Percentiles rank a stretch among this genome's conserved stretches.
Conservation (phyloP, 2,329 filamentous ascomycete species). For the Stagonosporopsis tanaceti region DNA sequence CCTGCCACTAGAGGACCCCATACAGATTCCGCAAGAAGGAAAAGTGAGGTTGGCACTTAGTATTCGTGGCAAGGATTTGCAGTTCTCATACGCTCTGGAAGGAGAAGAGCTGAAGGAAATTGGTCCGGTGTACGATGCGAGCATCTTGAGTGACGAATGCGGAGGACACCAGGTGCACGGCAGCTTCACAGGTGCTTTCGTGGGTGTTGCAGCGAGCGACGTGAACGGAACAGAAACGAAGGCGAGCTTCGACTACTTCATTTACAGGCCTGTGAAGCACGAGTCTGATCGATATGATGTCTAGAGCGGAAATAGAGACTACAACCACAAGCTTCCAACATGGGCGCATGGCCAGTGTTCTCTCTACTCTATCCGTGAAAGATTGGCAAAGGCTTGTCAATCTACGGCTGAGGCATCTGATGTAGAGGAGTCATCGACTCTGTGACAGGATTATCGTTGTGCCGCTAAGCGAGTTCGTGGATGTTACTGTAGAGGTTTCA, state of each 20-base stretch:
- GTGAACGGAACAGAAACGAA: constrained; percentile 38
- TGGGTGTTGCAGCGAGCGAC: constrained; percentile 46
- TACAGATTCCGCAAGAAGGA: constrained; percentile 62
- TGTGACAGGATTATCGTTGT: constrained; percentile 23
- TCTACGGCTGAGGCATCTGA: constrained; percentile 27
- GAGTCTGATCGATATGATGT: constrained; percentile 45
- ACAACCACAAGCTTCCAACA: background rate
- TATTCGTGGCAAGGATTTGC: constrained; percentile 61
- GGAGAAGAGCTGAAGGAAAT: constrained; percentile 56
- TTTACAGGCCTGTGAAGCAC: constrained; percentile 41
- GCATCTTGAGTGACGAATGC: constrained; percentile 69
- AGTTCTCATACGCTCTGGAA: constrained; percentile 65
- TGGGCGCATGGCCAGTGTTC: background rate
- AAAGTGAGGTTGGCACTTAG: constrained; percentile 62
- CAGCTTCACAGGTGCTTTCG: constrained; percentile 67
- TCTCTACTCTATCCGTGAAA: background rate
- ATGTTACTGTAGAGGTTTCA: constrained; percentile 18
- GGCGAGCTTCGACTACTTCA: constrained; percentile 45
- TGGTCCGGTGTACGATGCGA: constrained; percentile 66
- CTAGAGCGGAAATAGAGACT: background rate
- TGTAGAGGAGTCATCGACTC: constrained; percentile 23
- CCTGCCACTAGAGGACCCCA: constrained; percentile 53
- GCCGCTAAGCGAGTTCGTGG: constrained; percentile 15
- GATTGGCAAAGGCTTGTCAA: background rate
- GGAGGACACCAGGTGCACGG: constrained; percentile 68